Conservation (phyloP, 345 rosid species). For the Carallia brachiata region DNA sequence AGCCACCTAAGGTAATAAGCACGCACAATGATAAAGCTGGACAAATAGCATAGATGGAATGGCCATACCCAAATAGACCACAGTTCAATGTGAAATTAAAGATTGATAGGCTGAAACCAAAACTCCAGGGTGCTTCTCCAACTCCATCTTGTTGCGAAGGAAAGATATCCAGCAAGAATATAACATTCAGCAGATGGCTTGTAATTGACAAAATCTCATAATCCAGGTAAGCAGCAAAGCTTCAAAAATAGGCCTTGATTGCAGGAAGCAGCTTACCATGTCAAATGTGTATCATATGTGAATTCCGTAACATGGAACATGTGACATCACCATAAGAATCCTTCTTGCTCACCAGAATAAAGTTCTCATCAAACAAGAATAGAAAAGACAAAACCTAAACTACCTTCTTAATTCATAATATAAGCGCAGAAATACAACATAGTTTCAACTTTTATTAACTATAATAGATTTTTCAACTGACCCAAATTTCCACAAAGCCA, state of each 20-base stretch:
- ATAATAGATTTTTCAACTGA: conserved; percentile 2
- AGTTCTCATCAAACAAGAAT: conserved; percentile 2
- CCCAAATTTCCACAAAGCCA: conserved; percentile 3
- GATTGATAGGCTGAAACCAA: background rate
- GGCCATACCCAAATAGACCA: background rate
- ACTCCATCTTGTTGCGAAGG: too few species aligned
- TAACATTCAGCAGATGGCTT: background rate
- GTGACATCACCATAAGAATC: background rate
- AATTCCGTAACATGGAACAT: background rate
- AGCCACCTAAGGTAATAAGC: background rate
- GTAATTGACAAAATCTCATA: background rate
- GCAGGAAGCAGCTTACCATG: conserved; percentile 13
- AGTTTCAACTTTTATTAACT: conserved; percentile 1
- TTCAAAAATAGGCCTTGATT: background rate
- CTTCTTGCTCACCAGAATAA: conserved; percentile 9
- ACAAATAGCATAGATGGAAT: background rate
- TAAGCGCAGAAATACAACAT: too few species aligned
- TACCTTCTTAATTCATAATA: background rate
- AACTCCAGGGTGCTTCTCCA: too few species aligned
- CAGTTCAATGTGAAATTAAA: background rate
- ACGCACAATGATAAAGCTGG: too few species aligned
- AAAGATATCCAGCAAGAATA: too few species aligned
- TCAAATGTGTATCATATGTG: conserved; percentile 1
- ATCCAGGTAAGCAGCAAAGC: background rate
- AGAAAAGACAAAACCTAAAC: background rate